These are phyloP conservation scores for Rhynchospora breviuscula DNA, from an alignment of 176 grass and related monocot species.

Conservation along the genomic window DNA sequence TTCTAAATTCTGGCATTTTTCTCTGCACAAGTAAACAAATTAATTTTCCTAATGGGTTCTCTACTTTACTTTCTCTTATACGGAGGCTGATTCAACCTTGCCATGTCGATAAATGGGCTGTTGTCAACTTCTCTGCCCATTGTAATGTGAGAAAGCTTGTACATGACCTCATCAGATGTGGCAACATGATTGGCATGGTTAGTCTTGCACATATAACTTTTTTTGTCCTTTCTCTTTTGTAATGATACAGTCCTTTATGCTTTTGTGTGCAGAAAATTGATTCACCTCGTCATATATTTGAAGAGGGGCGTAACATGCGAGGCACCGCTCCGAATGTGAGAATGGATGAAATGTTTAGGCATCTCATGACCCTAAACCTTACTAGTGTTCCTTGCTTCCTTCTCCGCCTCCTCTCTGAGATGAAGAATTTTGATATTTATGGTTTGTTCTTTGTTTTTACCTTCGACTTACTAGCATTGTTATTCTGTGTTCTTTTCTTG, in stretches of 20 bases:
- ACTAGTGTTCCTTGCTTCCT: constrained; percentile 64
- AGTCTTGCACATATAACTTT: neutral
- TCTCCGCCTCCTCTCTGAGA: constrained; percentile 73
- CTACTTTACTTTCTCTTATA: neutral
- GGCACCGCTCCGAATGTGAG: constrained; percentile 40
- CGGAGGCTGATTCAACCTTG: constrained; percentile 55
- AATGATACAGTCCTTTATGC: neutral
- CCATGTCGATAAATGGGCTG: constrained; percentile 50
- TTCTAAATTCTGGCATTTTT: neutral
- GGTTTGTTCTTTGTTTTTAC: constrained; percentile 38
- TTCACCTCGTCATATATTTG: constrained; percentile 46
- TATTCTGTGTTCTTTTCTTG: neutral
- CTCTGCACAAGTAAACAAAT: neutral
- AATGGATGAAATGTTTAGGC: constrained; percentile 69
- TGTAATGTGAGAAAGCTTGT: constrained; percentile 46
- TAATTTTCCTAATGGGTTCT: neutral
- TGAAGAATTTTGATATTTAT: constrained; percentile 94
- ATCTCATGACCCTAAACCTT: constrained; percentile 45
- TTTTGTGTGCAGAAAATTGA: constrained; percentile 42
- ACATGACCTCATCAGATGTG: constrained; percentile 63
- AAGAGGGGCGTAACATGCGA: constrained; percentile 47
- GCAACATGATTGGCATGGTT: constrained; percentile 72
- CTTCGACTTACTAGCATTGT: neutral
- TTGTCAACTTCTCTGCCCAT: constrained; percentile 81
- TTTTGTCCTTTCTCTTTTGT: neutral